Evolutionary conservation across 441 rosid species (phyloP).

Genomic region (Brassica hybrid): DNA sequence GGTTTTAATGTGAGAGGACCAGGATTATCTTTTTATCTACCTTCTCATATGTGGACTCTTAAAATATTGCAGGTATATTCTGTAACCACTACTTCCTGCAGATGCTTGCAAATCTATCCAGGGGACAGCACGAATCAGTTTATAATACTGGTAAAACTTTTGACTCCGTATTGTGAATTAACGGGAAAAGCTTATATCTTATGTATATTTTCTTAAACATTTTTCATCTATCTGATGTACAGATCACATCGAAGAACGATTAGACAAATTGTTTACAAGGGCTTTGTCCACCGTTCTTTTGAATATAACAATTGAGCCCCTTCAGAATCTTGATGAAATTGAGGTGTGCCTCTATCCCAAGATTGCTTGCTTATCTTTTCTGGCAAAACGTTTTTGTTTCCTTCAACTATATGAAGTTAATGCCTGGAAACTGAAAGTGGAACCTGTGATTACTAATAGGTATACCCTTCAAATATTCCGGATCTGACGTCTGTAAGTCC

Average conservation of each 20-base stretch:
- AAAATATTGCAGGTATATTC: slow-evolving; percentile 65
- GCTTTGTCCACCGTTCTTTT: slow-evolving; percentile 67
- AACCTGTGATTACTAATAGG: slow-evolving; percentile 51
- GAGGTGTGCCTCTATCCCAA: slow-evolving; percentile 62
- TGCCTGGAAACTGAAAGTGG: slow-evolving; percentile 28
- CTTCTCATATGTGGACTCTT: slow-evolving; percentile 6
- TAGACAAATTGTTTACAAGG: slow-evolving; percentile 59
- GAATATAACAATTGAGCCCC: slow-evolving; percentile 56
- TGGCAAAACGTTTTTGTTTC: not conserved
- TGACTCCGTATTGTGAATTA: not conserved
- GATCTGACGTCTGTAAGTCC: slow-evolving; percentile 78
- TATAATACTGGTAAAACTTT: slow-evolving; percentile 43
- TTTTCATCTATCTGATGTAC: slow-evolving; percentile 35
- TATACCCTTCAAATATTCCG: slow-evolving; percentile 68
- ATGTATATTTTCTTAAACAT: not conserved
- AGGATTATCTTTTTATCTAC: not conserved
- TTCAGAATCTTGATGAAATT: slow-evolving; percentile 65
- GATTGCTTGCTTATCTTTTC: slow-evolving; percentile 8
- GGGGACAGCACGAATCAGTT: slow-evolving; percentile 79
- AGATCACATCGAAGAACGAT: slow-evolving; percentile 69
- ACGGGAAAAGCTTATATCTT: not conserved
- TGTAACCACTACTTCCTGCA: slow-evolving; percentile 94
- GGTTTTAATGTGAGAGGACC: slow-evolving; percentile 3
- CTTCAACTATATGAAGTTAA: not conserved
- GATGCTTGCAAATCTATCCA: slow-evolving; percentile 73